These are phyloP conservation scores for Aschersonia sp. DNA, from an alignment of 2,329 filamentous ascomycete genomes.

Conservation along the genomic window DNA sequence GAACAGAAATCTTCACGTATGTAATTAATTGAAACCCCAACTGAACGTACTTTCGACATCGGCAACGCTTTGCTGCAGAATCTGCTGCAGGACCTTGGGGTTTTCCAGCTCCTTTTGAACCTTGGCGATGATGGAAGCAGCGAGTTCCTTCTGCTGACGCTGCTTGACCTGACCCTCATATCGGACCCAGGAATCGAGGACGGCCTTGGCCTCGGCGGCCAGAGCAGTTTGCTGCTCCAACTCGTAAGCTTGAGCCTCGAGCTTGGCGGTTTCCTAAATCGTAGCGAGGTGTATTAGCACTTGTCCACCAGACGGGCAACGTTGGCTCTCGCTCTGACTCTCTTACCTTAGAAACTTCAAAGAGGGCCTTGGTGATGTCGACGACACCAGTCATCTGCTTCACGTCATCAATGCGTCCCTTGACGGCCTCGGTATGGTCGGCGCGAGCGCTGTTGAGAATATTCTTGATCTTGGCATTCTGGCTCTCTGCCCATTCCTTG, in stretches of 20 bases:
- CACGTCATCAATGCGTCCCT: conserved; percentile 85
- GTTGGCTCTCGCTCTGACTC: not conserved
- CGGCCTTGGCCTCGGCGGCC: conserved; percentile 81
- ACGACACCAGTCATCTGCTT: conserved; percentile 90
- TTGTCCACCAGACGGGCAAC: not conserved
- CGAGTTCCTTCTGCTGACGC: conserved; percentile 93
- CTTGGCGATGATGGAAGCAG: conserved; percentile 86
- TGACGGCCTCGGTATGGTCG: conserved; percentile 91
- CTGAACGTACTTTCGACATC: conserved; percentile 75
- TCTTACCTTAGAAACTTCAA: conserved; percentile 89
- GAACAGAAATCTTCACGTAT: not conserved
- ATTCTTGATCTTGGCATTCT: conserved; percentile 84
- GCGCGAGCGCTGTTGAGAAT: conserved; percentile 88
- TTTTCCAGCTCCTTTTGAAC: conserved; percentile 98
- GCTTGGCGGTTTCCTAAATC: conserved; percentile 77
- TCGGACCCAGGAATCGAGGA: conserved; percentile 96
- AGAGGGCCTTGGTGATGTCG: conserved; percentile 91
- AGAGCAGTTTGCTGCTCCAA: conserved; percentile 92
- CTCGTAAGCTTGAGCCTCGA: conserved; percentile 93
- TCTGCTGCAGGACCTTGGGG: conserved; percentile 94
- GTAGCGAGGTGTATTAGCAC: conserved; percentile 1
- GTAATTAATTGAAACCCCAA: not conserved
- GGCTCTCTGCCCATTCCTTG: conserved; percentile 77
- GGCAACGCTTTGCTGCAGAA: conserved; percentile 87
- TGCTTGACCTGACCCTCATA: conserved; percentile 99